These are phyloP conservation scores for Teratosphaeria destructans DNA, from an alignment of 2,329 filamentous ascomycete species.

Conservation along the genomic window DNA sequence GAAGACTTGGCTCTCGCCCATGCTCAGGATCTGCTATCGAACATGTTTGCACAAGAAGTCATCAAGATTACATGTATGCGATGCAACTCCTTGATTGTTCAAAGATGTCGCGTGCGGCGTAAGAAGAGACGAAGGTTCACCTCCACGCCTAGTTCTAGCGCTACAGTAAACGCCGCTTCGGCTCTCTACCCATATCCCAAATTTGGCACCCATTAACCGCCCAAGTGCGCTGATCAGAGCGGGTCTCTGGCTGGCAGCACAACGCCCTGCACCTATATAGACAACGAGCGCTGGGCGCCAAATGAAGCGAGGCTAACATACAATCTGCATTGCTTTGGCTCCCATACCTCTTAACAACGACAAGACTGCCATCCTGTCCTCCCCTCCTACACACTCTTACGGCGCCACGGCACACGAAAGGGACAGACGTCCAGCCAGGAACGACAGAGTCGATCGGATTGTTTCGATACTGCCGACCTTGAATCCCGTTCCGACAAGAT, in stretches of 20 bases:
- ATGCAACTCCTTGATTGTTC: neutral
- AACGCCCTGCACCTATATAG: conserved; percentile 21
- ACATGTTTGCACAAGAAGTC: neutral
- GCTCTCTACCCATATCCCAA: neutral
- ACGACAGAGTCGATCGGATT: neutral
- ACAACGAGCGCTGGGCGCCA: conserved; percentile 4
- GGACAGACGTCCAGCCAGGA: neutral
- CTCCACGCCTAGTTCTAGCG: neutral
- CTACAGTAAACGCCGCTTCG: neutral
- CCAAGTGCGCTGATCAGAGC: neutral
- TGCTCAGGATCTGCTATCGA: neutral
- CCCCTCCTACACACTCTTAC: neutral
- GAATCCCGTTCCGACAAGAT: conserved; percentile 9
- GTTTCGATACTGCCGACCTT: neutral
- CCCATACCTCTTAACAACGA: neutral
- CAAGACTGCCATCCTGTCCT: conserved; percentile 1
- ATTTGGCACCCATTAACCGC: conserved; percentile 2
- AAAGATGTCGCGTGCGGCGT: neutral
- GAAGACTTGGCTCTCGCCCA: neutral
- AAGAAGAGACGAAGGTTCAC: neutral
- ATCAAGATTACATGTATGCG: neutral
- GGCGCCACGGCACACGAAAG: neutral
- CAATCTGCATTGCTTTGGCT: neutral
- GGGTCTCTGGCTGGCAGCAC: conserved; percentile 9
- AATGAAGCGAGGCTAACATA: neutral